Evolutionary conservation across 352 stramenopile species (phyloP).

Genomic region (Phytophthora citricola): DNA sequence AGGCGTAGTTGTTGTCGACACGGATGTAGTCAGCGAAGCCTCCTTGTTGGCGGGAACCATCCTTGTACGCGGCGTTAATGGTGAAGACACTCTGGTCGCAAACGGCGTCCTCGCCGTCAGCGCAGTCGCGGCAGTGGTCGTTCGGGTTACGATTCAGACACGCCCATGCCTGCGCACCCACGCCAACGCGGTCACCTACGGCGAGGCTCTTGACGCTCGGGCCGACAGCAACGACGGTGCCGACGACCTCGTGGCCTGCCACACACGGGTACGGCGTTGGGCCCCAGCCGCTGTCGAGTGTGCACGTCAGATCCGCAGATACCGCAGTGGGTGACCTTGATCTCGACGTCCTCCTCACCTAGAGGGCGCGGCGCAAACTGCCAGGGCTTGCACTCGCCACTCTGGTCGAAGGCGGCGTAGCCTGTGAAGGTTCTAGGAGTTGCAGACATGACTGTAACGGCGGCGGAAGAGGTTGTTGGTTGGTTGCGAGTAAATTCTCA

Average conservation of each 20-base stretch:
- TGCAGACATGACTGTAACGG: neutral
- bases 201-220: conserved; percentile 61
- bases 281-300: conserved; percentile 52
- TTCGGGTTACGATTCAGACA: conserved; percentile 67
- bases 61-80: conserved; percentile 44
- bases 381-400: conserved; percentile 26
- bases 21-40: conserved; percentile 36
- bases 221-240: conserved; percentile 23
- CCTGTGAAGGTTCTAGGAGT: neutral
- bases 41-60: conserved; percentile 1
- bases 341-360: conserved; percentile 47
- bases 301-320: conserved; percentile 46
- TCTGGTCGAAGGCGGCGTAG: conserved; percentile 4
- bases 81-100: conserved; percentile 54
- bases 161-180: conserved; percentile 34
- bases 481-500: conserved; percentile 10
- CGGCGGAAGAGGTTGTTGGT: neutral
- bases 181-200: conserved; percentile 72
- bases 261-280: conserved; percentile 43
- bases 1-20: conserved; percentile 37
- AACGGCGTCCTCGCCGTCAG: conserved; percentile 56
- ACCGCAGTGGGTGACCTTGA: conserved; percentile 49
- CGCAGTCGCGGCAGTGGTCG: conserved; percentile 63
- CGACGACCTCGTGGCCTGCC: conserved; percentile 43
- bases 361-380: conserved; percentile 42